Base-by-base conservation (phyloP, 306 rosid species). In the Senna tora region DNA sequence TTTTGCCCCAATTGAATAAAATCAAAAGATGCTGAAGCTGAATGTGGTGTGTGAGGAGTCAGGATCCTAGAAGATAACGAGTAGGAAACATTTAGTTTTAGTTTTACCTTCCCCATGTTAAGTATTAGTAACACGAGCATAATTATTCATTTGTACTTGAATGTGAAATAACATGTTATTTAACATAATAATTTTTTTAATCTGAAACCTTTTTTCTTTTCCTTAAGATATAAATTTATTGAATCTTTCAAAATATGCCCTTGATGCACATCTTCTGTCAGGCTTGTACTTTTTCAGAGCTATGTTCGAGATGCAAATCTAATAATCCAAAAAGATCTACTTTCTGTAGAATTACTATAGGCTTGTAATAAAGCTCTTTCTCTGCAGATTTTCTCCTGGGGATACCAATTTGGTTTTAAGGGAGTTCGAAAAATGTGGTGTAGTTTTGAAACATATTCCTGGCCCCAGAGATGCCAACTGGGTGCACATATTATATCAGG, bases 361-460 rank as follows among this genome's bases (percentile, higher is more conserved):
- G 28, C 43, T 22, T 57, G 17, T 79, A 52, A 67, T 43, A 38
- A 21, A 67, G 42, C 59, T 63, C 59, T 45, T 66, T 59, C 42
- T 67, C 49, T 85, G 82, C 89, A 94, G 99, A 60, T 91, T 94
- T 82, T 88, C 97, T 75, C 95, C 96, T 17, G 87, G 91, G 65
- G 96, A 94, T 59, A 91, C 97, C 28, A 94, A 91, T 69, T 72
- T 87, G 79, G 93, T 94, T 22, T 85, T 94, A 82, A 86, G 99
- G 83, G 99, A 94, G 81, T 91, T 94, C 63, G 99, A 94, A 80
- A 94, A 89, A 81, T 94, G 99, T 72, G 99, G 99, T 53, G 89
- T 83, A 83, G 85, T 94, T 79, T 81, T 94, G 87, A 94, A 88
- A 75, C 99, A 94, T 69, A 83, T 94, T 85, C 84, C 99, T 50